phyloP scores from a whole-genome alignment of 352 stramenopile genomes.

The Pythium sukuiense region DNA sequence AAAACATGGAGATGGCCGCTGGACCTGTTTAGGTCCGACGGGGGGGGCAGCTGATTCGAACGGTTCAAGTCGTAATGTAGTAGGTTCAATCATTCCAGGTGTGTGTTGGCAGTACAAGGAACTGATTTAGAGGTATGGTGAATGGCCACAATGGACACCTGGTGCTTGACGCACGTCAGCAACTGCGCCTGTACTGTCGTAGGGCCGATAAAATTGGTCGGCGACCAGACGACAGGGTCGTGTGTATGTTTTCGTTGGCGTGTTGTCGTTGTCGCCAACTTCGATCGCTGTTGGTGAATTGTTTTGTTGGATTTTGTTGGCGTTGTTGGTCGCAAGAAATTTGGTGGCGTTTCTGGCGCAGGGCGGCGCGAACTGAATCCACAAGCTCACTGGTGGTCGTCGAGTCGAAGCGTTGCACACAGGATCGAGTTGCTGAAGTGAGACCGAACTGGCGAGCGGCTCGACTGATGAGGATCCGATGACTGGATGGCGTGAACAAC shows the following conservation, averaged over 20 bases:
- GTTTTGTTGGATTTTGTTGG: neutral
- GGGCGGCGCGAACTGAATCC: slow-evolving; percentile 5
- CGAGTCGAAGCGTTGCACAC: slow-evolving; percentile 1
- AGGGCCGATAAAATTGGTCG: neutral
- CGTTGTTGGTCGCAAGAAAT: neutral
- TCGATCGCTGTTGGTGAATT: neutral
- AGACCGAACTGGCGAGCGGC: neutral
- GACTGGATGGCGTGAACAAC: neutral
- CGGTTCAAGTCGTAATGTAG: neutral
- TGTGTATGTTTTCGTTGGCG: neutral
- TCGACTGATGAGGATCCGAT: neutral
- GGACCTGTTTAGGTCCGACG: neutral
- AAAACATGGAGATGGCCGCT: neutral
- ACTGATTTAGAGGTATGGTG: neutral
- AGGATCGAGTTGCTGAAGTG: neutral
- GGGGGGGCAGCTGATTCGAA: neutral
- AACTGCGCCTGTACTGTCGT: neutral
- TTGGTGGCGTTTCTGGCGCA: neutral
- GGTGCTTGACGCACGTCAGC: slow-evolving; percentile 12
- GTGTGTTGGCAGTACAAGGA: neutral
- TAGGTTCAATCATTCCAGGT: neutral
- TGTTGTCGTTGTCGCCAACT: slow-evolving; percentile 15
- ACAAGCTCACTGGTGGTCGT: neutral
- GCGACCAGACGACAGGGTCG: slow-evolving; percentile 1
- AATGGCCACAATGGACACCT: neutral